Evolutionary conservation across 495 filamentous ascomycete genomes (phyloP), one percentile per base, ranked within the genome.

Genomic region (Aspergillus sparsus): DNA sequence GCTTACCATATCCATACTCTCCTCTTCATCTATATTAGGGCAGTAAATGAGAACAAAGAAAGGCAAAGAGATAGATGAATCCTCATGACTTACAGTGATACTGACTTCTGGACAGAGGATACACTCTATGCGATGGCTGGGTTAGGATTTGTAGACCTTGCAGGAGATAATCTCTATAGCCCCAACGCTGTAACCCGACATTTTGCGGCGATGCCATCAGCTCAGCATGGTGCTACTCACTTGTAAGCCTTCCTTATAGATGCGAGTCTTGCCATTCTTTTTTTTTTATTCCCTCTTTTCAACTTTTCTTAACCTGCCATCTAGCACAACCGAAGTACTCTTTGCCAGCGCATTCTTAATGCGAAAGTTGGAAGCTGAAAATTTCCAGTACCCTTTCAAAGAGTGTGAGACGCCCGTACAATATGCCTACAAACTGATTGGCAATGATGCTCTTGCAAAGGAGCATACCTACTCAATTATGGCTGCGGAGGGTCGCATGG

Each of bases 401-500:
- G 75, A 72, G 13, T 57, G 64, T 2, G 65, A 72, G 2, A 72
- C 69, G 0, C 73, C 75, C 6, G 49, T 75, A 6, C 75, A 77
- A 35, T 70, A 76, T 46, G 72, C 70, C 3, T 70, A 76, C 44
- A 55, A 63, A 21, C 61, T 68, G 4, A 72, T 75, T 67, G 75
- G 74, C 10, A 46, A 74, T 10, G 37, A 66, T 0, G 55, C 67
- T 0, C 58, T 75, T 6, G 62, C 75, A 11, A 44, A 66, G 2
- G 45, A 72, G 31, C 74, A 77, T 37, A 71, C 72, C 3, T 77
- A 77, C 53, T 66, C 69, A 0, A 76, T 76, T 32, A 76, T 77
- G 71, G 71, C 69, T 31, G 61, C 56, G 1, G 63, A 74, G 41
- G 72, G 71, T 10, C 72, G 75, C 18, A 74, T 77, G 68, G 70